phyloP scores from a whole-genome alignment of 345 rosid genomes.

The Cardamine chenopodiifolia region DNA sequence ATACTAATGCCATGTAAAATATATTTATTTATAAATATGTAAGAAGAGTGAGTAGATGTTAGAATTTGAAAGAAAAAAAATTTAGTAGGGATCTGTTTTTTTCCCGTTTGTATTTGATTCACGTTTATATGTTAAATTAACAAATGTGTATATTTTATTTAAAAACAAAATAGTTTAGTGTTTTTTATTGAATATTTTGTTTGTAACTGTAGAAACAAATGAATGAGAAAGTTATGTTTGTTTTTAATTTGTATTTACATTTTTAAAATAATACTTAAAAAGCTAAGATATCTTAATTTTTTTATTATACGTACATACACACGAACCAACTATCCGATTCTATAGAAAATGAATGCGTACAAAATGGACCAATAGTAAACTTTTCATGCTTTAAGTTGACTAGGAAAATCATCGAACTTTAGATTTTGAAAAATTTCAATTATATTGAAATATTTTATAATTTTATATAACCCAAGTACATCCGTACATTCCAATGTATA shows the following conservation, averaged over 20 bases:
- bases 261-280: not conserved
- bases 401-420: constrained; percentile 7
- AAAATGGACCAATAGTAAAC: constrained; percentile 8
- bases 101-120: not conserved
- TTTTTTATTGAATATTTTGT: not conserved
- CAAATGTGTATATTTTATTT: not conserved
- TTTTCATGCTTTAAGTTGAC: constrained; percentile 15
- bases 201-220: not conserved
- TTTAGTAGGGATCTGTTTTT: not conserved
- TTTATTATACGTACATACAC: not conserved
- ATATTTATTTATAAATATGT: not conserved
- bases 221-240: not conserved
- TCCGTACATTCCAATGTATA: constrained; percentile 33
- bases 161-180: not conserved
- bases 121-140: not conserved
- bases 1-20: not conserved
- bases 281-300: not conserved
- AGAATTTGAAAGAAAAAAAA: not conserved
- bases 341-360: constrained; percentile 15
- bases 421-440: constrained; percentile 6
- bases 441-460: not conserved
- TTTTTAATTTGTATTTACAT: not conserved
- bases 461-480: constrained; percentile 27
- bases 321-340: not conserved
- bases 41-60: not conserved